Percentiles rank a stretch among this genome's conserved stretches.
Conservation (phyloP, 768 basidiomycete species). For the Rhizopogon salebrosus region DNA sequence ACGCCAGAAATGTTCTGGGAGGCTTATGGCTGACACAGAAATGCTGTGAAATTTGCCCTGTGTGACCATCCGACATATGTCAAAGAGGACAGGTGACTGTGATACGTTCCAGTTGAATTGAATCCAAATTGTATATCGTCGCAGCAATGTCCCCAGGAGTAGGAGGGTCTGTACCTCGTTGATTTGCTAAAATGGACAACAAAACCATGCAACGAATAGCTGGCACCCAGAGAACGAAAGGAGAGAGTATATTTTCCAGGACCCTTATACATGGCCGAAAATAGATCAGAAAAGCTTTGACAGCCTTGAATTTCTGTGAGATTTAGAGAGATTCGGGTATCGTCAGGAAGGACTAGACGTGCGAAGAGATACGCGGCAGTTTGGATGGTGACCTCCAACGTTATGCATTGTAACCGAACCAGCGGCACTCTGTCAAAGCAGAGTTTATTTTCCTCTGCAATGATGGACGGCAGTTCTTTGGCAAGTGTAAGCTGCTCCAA, state of each 20-base stretch:
- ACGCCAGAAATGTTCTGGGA: not conserved
- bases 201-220: not conserved
- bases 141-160: not conserved
- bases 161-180: not conserved
- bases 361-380: not conserved
- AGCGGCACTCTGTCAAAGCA: not conserved
- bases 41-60: not conserved
- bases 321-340: not conserved
- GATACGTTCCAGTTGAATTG: not conserved
- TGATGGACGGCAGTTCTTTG: constrained; percentile 13
- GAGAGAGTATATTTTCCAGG: not conserved
- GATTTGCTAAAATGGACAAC: not conserved
- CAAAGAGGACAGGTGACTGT: not conserved
- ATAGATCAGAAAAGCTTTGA: not conserved
- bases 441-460: not conserved
- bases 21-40: not conserved
- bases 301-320: not conserved
- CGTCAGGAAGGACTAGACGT: not conserved
- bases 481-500: constrained; percentile 29
- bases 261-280: not conserved
- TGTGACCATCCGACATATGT: not conserved
- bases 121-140: not conserved
- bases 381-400: not conserved
- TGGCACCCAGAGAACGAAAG: not conserved
- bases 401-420: not conserved